Base-by-base conservation (phyloP, 148 eudicot genomes). In the Chenopodium album region DNA sequence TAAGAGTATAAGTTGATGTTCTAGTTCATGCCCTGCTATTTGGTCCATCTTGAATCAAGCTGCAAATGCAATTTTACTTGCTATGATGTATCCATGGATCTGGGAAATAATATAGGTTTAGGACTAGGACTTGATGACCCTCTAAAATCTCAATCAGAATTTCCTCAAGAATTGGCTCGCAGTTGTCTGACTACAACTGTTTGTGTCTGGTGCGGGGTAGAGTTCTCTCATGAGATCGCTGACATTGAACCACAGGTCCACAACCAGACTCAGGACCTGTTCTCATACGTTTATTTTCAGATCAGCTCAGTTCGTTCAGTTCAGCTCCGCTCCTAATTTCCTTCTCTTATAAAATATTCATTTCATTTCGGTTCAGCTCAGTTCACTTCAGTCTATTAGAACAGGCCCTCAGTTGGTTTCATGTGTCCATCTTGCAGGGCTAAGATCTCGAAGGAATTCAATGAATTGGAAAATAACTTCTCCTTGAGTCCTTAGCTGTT, bases 381-480 rank as follows among this genome's bases (percentile, higher is more conserved):
- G 32, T 31, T 31, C 32, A 31, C 32, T 31, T 31, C 32, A 31
- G 2, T 31, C 32, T 31, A 31, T 31, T 31, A 31, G 32, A 31
- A 31, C 32, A 31, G 32, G 32, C 32, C 32, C 32, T 31, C 32
- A 34, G 26, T 92, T 71, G 95, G 93, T 48, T 92, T 87, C 83
- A 92, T 92, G 93, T 92, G 95, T 82, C 90, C 95, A 19, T 74
- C 85, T 26, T 92, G 95, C 89, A 89, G 89, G 80, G 81, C 86
- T 59, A 90, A 88, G 80, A 90, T 92, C 80, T 90, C 95, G 72
- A 90, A 90, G 80, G 90, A 92, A 85, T 86, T 88, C 80, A 86
- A 86, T 28, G 83, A 84, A 28, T 71, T 90, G 10, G 87, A 82
- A 72, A 67, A 79, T 79, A 83, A 83, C 48, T 84, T 90, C 74